Percentiles rank a stretch among this genome's conserved stretches.
These are phyloP conservation scores for Antrodiella citrinella DNA, from an alignment of 768 basidiomycete species.

Conservation along the genomic window DNA sequence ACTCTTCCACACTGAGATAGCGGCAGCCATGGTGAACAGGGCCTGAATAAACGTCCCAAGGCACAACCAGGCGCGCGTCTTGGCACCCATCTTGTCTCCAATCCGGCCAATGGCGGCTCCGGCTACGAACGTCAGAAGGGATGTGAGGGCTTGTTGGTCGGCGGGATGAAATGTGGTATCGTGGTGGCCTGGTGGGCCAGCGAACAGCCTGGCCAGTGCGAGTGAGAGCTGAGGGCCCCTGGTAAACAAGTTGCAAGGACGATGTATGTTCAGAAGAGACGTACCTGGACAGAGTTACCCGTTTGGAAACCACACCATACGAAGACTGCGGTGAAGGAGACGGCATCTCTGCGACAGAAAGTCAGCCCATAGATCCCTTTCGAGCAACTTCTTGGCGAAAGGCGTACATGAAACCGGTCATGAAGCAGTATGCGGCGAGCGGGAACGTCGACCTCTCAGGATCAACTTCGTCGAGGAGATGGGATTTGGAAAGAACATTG, in stretches of 20 bases:
- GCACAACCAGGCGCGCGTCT: constrained; percentile 69
- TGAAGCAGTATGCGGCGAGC: constrained; percentile 62
- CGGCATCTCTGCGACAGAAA: constrained; percentile 52
- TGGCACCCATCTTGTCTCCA: constrained; percentile 75
- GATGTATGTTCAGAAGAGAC: constrained; percentile 1
- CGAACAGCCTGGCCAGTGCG: constrained; percentile 77
- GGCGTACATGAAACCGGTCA: constrained; percentile 72
- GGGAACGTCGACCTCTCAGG: constrained; percentile 42
- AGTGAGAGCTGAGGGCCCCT: constrained; percentile 53
- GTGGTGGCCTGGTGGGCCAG: constrained; percentile 33
- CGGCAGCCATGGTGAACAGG: constrained; percentile 65
- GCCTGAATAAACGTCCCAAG: constrained; percentile 67
- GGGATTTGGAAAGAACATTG: constrained; percentile 14
- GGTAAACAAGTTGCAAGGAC: neutral
- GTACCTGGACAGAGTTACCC: constrained; percentile 63
- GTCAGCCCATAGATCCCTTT: neutral
- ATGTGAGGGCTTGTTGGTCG: constrained; percentile 78
- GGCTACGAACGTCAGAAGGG: constrained; percentile 66
- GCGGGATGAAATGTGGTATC: constrained; percentile 65
- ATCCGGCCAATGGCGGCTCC: constrained; percentile 76
- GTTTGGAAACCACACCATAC: constrained; percentile 87
- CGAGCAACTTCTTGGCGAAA: neutral
- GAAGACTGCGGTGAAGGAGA: constrained; percentile 72
- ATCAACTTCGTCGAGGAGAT: constrained; percentile 39
- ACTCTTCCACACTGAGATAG: constrained; percentile 66